Conservation (phyloP, 2,329 filamentous ascomycete genomes). For the Aureobasidium namibiae region DNA sequence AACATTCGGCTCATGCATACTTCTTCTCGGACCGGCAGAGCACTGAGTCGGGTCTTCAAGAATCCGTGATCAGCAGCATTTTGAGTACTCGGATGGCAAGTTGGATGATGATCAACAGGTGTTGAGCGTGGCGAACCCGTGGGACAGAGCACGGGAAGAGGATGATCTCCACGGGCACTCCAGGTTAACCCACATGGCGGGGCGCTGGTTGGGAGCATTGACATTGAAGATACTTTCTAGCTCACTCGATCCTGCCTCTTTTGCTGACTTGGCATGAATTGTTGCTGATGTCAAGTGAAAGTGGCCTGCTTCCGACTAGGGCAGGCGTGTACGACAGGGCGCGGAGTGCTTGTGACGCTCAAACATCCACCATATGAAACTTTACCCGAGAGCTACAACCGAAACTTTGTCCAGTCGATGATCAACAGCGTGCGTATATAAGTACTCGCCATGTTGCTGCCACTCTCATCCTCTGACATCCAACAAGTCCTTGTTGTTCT, state of each 20-base stretch:
- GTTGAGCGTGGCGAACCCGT: background rate
- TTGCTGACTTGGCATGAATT: background rate
- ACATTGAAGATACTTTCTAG: background rate
- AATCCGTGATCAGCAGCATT: background rate
- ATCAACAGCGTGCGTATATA: background rate
- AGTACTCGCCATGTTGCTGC: background rate
- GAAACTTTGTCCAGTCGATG: background rate
- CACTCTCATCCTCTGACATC: background rate
- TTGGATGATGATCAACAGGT: background rate
- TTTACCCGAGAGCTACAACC: background rate
- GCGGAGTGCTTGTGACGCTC: background rate
- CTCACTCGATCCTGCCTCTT: background rate
- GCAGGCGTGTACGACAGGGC: background rate
- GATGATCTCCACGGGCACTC: background rate
- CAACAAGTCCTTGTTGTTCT: background rate
- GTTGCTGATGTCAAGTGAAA: background rate
- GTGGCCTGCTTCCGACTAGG: background rate
- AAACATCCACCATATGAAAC: background rate
- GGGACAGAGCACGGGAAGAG: background rate
- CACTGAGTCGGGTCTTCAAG: background rate
- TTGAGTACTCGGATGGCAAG: background rate
- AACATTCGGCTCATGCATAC: background rate
- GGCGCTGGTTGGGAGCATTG: background rate
- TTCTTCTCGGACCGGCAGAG: background rate
- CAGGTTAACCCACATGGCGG: constrained; percentile 1